A percentile compares a stretch with the other conserved stretches of the same genome.
These are phyloP conservation scores for Potentilla sterilis DNA, from an alignment of 306 rosid genomes.

Conservation along the genomic window DNA sequence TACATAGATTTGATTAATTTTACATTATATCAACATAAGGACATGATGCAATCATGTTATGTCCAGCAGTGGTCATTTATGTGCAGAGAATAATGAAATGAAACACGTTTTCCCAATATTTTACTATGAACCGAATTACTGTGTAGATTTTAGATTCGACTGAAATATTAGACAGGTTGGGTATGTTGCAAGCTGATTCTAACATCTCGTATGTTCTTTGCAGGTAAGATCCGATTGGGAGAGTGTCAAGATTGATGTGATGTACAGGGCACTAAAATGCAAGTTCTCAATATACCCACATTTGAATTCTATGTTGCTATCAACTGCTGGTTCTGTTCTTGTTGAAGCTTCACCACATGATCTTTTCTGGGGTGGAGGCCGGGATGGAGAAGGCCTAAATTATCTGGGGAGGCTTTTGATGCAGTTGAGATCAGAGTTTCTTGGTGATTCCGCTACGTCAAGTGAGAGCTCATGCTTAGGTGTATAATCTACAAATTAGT, in stretches of 20 bases:
- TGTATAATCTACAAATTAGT: background rate
- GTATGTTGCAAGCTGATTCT: background rate
- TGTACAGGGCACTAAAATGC: constrained; percentile 81
- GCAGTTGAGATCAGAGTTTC: constrained; percentile 86
- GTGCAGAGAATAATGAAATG: background rate
- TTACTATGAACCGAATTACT: background rate
- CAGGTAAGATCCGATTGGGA: constrained; percentile 90
- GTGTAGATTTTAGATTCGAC: background rate
- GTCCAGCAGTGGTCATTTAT: background rate
- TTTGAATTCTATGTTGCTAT: constrained; percentile 71
- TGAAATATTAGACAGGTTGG: background rate
- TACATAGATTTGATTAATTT: constrained; percentile 4
- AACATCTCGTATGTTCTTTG: constrained; percentile 12
- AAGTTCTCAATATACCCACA: too few species aligned
- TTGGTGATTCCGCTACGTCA: constrained; percentile 45
- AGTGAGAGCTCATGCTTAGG: background rate
- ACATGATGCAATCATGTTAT: background rate
- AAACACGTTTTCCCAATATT: background rate
- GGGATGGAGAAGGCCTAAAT: constrained; percentile 90
- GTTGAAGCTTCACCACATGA: constrained; percentile 94
- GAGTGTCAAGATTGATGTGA: constrained; percentile 67
- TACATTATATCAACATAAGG: background rate
- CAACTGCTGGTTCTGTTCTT: constrained; percentile 77
- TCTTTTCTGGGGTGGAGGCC: constrained; percentile 95
- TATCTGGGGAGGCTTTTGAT: constrained; percentile 83